Percentiles rank a stretch among this genome's conserved stretches.
These are phyloP conservation scores for Crithidia bombi DNA, from an alignment of 208 protist genomes.

Conservation along the genomic window DNA sequence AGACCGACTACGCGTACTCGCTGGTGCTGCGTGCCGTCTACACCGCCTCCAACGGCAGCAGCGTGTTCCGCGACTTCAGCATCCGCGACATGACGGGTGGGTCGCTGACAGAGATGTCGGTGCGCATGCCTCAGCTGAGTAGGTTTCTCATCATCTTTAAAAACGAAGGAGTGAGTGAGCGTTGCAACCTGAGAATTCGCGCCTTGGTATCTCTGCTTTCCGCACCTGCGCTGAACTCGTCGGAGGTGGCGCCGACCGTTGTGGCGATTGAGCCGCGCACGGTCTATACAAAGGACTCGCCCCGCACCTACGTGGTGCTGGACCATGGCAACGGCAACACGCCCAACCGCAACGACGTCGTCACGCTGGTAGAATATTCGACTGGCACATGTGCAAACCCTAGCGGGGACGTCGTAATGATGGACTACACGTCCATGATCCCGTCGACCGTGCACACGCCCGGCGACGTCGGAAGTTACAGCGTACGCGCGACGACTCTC, in stretches of 20 bases:
- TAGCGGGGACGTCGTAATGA: constrained; percentile 11
- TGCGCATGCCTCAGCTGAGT: constrained; percentile 36
- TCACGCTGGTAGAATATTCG: constrained; percentile 38
- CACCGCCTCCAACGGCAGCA: constrained; percentile 21
- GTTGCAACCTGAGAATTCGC: constrained; percentile 53
- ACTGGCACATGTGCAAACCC: constrained; percentile 26
- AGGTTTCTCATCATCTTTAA: constrained; percentile 61
- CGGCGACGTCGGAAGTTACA: constrained; percentile 25
- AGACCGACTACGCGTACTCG: constrained; percentile 67
- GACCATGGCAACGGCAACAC: constrained; percentile 31
- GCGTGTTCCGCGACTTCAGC: constrained; percentile 42
- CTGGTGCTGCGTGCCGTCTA: constrained; percentile 52
- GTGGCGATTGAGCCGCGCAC: constrained; percentile 59
- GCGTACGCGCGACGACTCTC: constrained; percentile 41
- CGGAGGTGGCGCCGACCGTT: constrained; percentile 37
- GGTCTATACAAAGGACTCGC: constrained; percentile 42
- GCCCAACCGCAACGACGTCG: constrained; percentile 18
- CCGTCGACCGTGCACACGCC: constrained; percentile 22
- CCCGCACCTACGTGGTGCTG: constrained; percentile 50
- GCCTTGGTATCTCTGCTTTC: constrained; percentile 36
- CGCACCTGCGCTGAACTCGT: not conserved
- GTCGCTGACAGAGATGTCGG: constrained; percentile 49
- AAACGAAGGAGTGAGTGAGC: constrained; percentile 45
- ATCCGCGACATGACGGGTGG: constrained; percentile 66
- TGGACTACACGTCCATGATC: constrained; percentile 38